Base-by-base conservation (phyloP, 441 rosid species). In the Aleurites moluccanus region DNA sequence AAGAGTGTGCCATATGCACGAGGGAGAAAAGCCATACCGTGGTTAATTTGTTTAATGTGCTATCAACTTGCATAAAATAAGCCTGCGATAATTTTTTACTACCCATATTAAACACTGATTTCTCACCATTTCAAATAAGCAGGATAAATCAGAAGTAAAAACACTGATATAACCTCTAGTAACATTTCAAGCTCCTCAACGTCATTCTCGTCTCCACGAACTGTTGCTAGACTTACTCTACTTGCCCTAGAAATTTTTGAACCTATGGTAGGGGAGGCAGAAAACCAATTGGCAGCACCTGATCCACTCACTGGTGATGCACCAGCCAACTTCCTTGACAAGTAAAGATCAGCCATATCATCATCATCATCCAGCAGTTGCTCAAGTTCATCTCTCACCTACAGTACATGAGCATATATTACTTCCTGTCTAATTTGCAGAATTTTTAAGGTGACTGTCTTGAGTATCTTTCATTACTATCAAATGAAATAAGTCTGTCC, bases 161-260 rank as follows among this genome's bases (percentile, higher is more conserved):
- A 50, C 18, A 59, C 47, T 25, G 0, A 8, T 62, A 55, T 63
- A 75, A 94, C 99, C 98, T 96, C 99, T 20, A 96, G 89, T 66
- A 96, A 85, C 99, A 96, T 96, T 86, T 93, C 98, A 77, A 96
- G 97, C 88, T 92, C 99, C 86, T 96, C 98, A 55, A 96, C 99
- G 77, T 96, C 97, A 77, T 93, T 87, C 80, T 96, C 98, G 28
- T 93, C 94, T 27, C 90, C 96, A 66, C 82, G 94, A 71, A 83
- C 78, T 7, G 97, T 93, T 60, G 84, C 86, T 76, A 91, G 47
- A 82, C 97, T 92, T 30, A 87, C 97, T 86, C 88, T 85, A 77
- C 99, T 91, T 67, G 98, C 99, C 81, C 92, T 85, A 15, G 99
- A 92, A 80, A 93, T 90, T 83, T 91, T 93, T 33, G 97, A 93